These are phyloP conservation scores for Primulina eburnea DNA, from an alignment of 257 asterid species.

Conservation along the genomic window DNA sequence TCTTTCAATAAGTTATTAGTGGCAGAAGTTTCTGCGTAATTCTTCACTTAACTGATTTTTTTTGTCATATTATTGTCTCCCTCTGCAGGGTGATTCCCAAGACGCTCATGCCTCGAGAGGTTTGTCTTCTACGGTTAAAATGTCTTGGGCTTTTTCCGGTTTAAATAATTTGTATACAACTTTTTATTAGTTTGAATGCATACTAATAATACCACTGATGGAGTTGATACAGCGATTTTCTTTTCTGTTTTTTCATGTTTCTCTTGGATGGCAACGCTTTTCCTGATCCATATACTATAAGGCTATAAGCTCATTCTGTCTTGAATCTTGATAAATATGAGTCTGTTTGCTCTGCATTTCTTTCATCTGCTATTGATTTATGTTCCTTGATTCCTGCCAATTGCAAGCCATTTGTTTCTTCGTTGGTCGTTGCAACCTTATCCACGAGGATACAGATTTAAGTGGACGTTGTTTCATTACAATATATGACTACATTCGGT, in stretches of 20 bases:
- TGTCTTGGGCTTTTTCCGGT: slow-evolving; percentile 32
- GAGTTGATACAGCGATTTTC: neutral
- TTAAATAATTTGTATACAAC: neutral
- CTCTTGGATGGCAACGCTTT: neutral
- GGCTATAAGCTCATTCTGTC: neutral
- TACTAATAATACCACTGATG: slow-evolving; percentile 23
- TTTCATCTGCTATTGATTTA: neutral
- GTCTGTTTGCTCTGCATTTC: neutral
- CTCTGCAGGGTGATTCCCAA: slow-evolving; percentile 96
- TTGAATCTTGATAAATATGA: neutral
- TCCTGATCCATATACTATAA: neutral
- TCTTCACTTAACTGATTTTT: slow-evolving; percentile 20
- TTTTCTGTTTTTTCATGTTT: neutral
- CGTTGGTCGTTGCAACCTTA: slow-evolving; percentile 43
- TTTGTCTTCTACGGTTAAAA: slow-evolving; percentile 37
- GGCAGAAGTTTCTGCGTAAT: slow-evolving; percentile 12
- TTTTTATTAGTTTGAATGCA: slow-evolving; percentile 16
- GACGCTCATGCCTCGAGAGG: slow-evolving; percentile 99
- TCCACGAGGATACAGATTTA: slow-evolving; percentile 30
- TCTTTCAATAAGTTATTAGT: slow-evolving; percentile 13
- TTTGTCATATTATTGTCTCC: slow-evolving; percentile 17
- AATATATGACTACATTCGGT: slow-evolving; percentile 27
- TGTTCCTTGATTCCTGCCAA: slow-evolving; percentile 16
- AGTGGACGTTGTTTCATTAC: slow-evolving; percentile 31
- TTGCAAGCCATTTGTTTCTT: slow-evolving; percentile 21